Base-by-base conservation (phyloP, 2,329 filamentous ascomycete genomes). In the Bisporella sp. region DNA sequence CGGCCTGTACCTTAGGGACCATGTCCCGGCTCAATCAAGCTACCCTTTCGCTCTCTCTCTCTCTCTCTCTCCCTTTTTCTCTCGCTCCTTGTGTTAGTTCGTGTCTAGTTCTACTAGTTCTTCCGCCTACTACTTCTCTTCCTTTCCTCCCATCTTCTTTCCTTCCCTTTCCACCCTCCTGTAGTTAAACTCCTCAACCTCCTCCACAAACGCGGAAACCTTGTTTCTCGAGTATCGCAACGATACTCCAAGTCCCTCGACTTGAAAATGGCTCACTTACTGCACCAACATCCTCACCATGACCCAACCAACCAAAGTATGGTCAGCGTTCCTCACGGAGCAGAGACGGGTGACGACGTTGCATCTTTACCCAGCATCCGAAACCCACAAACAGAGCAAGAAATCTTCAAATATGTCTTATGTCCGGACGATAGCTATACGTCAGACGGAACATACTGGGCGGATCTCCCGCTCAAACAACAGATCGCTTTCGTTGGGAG, bases 341-440 rank as follows among this genome's bases (percentile, higher is more conserved):
- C 64, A 2, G 64, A 65, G 45, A 66, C 61, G 1, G 62, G 64
- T 8, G 61, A 60, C 29, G 61, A 64, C 32, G 56, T 61, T 45
- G 57, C 42, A 6, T 57, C 55, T 2, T 49, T 57, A 41, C 57
- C 54, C 5, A 46, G 48, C 46, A 35, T 33, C 7, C 55, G 58
- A 49, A 52, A 57, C 21, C 37, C 51, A 3, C 46, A 48, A 5
- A 48, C 53, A 52, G 82, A 87, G 65, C 73, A 73, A 55, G 74
- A 72, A 41, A 77, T 84, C 60, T 95, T 96, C 73, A 78, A 85
- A 62, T 81, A 85, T 59, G 74, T 96, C 51, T 86, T 95, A 50
- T 86, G 87, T 49, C 92, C 92, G 2, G 88, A 95, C 64, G 92
- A 97, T 71, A 86, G 83, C 56, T 96, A 92, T 71, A 88, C 86